Evolutionary conservation across 148 eudicot species (phyloP), one percentile per base, ranked within the genome.

Genomic region (Simmondsia chinensis): DNA sequence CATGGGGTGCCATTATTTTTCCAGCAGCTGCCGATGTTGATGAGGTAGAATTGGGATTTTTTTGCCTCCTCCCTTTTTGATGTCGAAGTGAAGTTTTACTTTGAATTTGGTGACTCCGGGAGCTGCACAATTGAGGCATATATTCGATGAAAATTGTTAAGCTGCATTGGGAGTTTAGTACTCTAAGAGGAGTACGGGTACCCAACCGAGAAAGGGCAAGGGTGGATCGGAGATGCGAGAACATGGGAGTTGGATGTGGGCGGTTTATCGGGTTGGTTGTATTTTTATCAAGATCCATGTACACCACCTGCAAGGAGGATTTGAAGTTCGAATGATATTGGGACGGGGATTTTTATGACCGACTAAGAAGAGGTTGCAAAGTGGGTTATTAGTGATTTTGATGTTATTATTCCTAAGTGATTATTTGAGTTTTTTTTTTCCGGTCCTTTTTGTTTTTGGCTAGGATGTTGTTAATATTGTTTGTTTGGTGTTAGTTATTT

Each of bases 181-280:
- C n/a, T n/a, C n/a, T n/a, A n/a, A n/a, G 83, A 73, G 0, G 78
- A 73, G 6, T 77, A 73, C 26, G 89, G 89, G 8, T 81, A 77
- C 29, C 88, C 88, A 7, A 65, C 71, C 0, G 48, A 27, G 43
- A 48, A 51, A 63, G 91, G 81, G 3, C 60, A 69, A 20, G 87
- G 85, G 6, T 77, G 84, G 91, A 58, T 65, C 52, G 84, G 76
- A 28, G 60, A 78, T 22, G 21, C 74, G n/a, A 71, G 60, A 48
- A 69, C 67, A 14, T 82, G 91, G 91, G 77, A 61, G 52, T 82
- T 77, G 47, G 76, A 82, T 57, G 82, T 77, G 20, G 82, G 91
- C 24, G 57, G 74, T 29, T 22, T 77, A 29, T 82, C 82, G 0
- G 69, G 72, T 3, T 40, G 56, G 11, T 61, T 75, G 0, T 64